Percentiles rank a stretch among this genome's conserved stretches.
Evolutionary conservation across 768 basidiomycete species (phyloP).

Genomic region (Pleurotus cornucopiae): DNA sequence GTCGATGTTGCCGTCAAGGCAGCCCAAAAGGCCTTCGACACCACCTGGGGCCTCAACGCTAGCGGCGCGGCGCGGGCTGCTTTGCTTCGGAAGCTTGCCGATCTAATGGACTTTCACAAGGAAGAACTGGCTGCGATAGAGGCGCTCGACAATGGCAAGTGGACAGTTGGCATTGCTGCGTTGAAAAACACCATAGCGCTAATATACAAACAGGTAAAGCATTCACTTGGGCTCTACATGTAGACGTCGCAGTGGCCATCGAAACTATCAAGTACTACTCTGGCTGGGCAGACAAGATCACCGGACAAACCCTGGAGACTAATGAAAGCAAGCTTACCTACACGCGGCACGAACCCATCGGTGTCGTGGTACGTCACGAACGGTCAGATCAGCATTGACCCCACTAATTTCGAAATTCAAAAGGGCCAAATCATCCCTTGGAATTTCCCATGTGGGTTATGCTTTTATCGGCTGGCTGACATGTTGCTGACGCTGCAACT

Average conservation of each 20-base stretch:
- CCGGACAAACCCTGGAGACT: conserved; percentile 37
- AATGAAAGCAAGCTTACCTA: conserved; percentile 47
- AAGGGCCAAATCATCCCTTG: conserved; percentile 43
- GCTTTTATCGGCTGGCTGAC: no score
- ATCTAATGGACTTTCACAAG: conserved; percentile 48
- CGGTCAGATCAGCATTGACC: no score
- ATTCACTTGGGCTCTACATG: conserved; percentile 39
- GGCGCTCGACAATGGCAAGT: conserved; percentile 56
- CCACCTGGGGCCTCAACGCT: conserved; percentile 55
- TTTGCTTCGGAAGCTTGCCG: conserved; percentile 53
- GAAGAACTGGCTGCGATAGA: conserved; percentile 66
- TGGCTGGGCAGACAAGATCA: conserved; percentile 53
- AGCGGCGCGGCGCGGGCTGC: conserved; percentile 43
- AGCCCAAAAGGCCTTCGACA: conserved; percentile 56
- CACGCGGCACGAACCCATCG: conserved; percentile 60
- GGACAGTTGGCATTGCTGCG: background rate
- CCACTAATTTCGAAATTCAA: conserved; percentile 31
- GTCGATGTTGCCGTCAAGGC: conserved; percentile 63
- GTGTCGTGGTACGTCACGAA: conserved; percentile 30
- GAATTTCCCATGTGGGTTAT: conserved; percentile 54
- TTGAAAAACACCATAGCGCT: conserved; percentile 5
- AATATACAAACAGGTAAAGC: conserved; percentile 40
- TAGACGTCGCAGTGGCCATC: conserved; percentile 39
- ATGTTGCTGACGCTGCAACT: no score
- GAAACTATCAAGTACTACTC: conserved; percentile 45